Evolutionary conservation across 2,329 filamentous ascomycete genomes (phyloP).

Genomic region (Cercospora citrullina): DNA sequence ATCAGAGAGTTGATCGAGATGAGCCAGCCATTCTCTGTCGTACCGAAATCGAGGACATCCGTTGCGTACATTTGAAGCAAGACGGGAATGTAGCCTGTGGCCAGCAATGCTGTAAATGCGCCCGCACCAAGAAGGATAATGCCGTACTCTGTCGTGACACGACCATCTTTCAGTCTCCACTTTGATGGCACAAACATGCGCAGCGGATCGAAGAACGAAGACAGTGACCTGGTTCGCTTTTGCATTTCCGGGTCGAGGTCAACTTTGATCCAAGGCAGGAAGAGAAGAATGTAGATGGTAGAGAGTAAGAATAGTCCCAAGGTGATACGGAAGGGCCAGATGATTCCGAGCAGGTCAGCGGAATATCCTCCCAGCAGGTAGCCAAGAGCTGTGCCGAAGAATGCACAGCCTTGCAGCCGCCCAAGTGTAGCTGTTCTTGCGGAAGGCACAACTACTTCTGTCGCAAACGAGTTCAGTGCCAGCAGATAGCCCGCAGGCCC

Average conservation of each 20-base stretch:
- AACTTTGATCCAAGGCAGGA: conserved; percentile 54
- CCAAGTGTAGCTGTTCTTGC: conserved; percentile 66
- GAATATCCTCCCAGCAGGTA: conserved; percentile 66
- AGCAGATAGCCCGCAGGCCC: conserved; percentile 70
- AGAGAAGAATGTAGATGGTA: conserved; percentile 44
- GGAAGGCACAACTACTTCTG: conserved; percentile 62
- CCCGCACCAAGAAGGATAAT: conserved; percentile 64
- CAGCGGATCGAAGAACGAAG: conserved; percentile 63
- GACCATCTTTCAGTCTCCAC: conserved; percentile 55
- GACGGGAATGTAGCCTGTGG: conserved; percentile 66
- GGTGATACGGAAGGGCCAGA: conserved; percentile 64
- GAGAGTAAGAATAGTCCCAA: conserved; percentile 56
- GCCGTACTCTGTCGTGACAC: conserved; percentile 58
- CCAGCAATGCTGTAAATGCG: conserved; percentile 67
- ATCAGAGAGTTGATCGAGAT: conserved; percentile 49
- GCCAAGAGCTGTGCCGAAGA: conserved; percentile 65
- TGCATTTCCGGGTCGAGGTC: conserved; percentile 33
- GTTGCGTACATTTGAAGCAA: conserved; percentile 55
- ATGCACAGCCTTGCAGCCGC: conserved; percentile 64
- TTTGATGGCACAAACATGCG: conserved; percentile 61
- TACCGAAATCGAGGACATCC: conserved; percentile 47
- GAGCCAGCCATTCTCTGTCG: conserved; percentile 48
- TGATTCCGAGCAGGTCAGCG: conserved; percentile 63
- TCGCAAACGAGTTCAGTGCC: conserved; percentile 67
- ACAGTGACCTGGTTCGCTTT: conserved; percentile 43